phyloP scores from a whole-genome alignment of 2,329 filamentous ascomycete species.

The Gaeumannomyces tritici region DNA sequence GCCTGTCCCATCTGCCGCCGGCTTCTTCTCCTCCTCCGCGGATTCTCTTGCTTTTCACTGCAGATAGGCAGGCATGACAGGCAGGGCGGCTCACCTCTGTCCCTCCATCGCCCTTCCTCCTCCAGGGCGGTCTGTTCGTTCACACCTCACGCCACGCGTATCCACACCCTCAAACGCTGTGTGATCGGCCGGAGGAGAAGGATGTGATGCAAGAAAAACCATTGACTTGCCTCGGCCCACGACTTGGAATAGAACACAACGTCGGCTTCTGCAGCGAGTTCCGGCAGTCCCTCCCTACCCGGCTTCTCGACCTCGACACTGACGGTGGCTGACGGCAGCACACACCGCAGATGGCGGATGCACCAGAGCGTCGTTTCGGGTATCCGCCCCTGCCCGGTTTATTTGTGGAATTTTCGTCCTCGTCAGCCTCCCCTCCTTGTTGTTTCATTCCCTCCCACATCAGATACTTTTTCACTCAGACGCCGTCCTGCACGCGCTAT shows the following conservation, averaged over 20 bases:
- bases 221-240: slow-evolving; percentile 54
- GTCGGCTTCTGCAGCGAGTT: slow-evolving; percentile 53
- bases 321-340: slow-evolving; percentile 28
- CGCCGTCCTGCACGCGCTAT: background rate
- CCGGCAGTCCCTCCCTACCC: slow-evolving; percentile 44
- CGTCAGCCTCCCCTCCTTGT: too few relatives aligned
- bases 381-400: slow-evolving; percentile 44
- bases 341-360: slow-evolving; percentile 43
- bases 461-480: background rate
- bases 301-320: slow-evolving; percentile 70
- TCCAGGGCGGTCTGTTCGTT: background rate
- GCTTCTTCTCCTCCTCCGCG: background rate
- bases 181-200: background rate
- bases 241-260: slow-evolving; percentile 64
- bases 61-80: too few relatives aligned
- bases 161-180: background rate
- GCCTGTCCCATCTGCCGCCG: too few relatives aligned
- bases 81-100: background rate
- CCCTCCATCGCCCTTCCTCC: background rate
- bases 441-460: background rate
- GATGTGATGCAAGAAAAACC: background rate
- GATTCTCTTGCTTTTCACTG: background rate
- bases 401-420: background rate
- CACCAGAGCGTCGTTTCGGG: slow-evolving; percentile 51
- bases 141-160: background rate